Percentiles rank a stretch among this genome's conserved stretches.
Evolutionary conservation across 805 yeast species (phyloP).

Genomic region (Suhomyces kilbournensis): DNA sequence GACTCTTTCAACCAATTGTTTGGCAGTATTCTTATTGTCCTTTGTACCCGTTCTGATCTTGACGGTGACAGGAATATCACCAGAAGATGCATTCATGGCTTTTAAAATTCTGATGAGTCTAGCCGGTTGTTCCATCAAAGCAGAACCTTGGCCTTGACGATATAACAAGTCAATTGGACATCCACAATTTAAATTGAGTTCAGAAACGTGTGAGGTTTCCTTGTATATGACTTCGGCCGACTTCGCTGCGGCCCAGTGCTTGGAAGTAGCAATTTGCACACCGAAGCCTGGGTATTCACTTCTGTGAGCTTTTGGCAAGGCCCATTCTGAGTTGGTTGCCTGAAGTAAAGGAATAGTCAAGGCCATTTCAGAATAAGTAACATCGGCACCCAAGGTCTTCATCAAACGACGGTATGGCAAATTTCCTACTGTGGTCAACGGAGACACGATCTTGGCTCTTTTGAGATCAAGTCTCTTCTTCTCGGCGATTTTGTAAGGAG

Average conservation of each 20-base stretch:
- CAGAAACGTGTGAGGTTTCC: constrained; percentile 62
- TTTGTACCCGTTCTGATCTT: constrained; percentile 90
- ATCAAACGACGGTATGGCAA: constrained; percentile 91
- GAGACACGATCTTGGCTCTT: constrained; percentile 85
- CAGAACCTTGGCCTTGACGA: constrained; percentile 94
- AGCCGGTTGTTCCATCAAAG: constrained; percentile 85
- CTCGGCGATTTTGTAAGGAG: constrained; percentile 75
- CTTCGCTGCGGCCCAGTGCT: constrained; percentile 90
- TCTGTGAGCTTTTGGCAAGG: constrained; percentile 83
- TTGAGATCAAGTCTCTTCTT: constrained; percentile 69
- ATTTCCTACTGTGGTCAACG: constrained; percentile 96
- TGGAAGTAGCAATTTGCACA: constrained; percentile 86
- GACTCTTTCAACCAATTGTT: constrained; percentile 64
- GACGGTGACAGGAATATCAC: constrained; percentile 88
- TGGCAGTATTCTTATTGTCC: constrained; percentile 88
- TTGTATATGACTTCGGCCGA: constrained; percentile 78
- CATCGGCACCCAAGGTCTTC: constrained; percentile 87
- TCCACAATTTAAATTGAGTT: constrained; percentile 90
- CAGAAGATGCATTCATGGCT: constrained; percentile 85
- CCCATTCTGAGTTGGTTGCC: constrained; percentile 96
- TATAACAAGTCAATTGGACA: constrained; percentile 96
- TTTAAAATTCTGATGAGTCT: constrained; percentile 72
- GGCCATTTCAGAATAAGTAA: constrained; percentile 96
- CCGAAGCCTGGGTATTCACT: constrained; percentile 87
- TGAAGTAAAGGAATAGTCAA: constrained; percentile 78